Conservation (phyloP, 306 rosid species). For the Ziziphus jujuba region DNA sequence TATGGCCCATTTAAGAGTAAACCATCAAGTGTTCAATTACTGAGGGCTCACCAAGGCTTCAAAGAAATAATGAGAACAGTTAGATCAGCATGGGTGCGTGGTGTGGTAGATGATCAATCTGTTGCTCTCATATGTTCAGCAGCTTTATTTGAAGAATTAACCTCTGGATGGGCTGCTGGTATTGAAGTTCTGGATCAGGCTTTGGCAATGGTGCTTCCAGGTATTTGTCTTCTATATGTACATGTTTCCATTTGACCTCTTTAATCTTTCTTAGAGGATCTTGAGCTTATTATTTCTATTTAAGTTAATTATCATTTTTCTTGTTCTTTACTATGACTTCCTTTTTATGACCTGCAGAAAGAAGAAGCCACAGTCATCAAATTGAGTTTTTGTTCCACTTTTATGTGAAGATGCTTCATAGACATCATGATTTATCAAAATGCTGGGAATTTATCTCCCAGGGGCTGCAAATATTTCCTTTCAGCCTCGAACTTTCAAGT, state of each 20-base stretch:
- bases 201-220: constrained; percentile 93
- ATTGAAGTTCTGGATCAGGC: constrained; percentile 82
- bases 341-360: constrained; percentile 57
- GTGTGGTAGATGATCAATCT: constrained; percentile 75
- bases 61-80: constrained; percentile 70
- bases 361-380: constrained; percentile 72
- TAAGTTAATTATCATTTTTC: neutral
- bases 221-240: constrained; percentile 33
- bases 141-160: constrained; percentile 83
- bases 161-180: constrained; percentile 67
- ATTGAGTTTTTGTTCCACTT: constrained; percentile 78
- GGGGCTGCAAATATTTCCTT: constrained; percentile 84
- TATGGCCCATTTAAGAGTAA: constrained; percentile 68
- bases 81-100: constrained; percentile 68
- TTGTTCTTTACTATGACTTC: constrained; percentile 26
- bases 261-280: neutral
- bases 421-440: constrained; percentile 60
- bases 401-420: constrained; percentile 72
- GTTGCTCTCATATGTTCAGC: constrained; percentile 73
- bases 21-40: constrained; percentile 72
- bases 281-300: neutral
- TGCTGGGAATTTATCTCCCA: constrained; percentile 72
- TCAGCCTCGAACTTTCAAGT: constrained; percentile 68
- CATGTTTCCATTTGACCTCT: neutral
- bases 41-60: constrained; percentile 91